Evolutionary conservation across 2,329 filamentous ascomycete genomes (phyloP), one percentile per base, ranked within the genome.

Genomic region (Pyrenophora teres): DNA sequence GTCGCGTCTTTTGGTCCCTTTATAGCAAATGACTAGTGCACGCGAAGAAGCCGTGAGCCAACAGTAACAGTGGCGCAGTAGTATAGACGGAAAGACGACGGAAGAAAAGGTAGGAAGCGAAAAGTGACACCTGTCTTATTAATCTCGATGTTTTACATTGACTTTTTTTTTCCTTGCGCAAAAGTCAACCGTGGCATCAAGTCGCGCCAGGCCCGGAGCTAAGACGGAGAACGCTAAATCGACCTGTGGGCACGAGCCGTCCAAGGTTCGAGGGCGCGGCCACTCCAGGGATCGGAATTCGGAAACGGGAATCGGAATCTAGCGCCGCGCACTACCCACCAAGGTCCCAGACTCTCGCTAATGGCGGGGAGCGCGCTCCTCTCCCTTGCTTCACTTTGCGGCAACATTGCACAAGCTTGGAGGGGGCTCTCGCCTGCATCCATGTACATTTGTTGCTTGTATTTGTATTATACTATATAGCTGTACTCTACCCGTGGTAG

Each of bases 101-200:
- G 15, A 36, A 16, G 16, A 37, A 18, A 37, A 8, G 19, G 12
- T 9, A 37, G 8, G 37, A 44, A 25, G 30, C 38, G 35, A 23
- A 41, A 52, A 35, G 50, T 50, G 39, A 46, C 53, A 54, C 18
- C 46, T 50, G 30, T 41, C 43, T n/a, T 38, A 30, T 30, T 12
- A 30, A 30, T 30, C 27, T 30, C 27, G 10, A 30, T 1, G 9
- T 30, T 30, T 30, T 30, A 27, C 25, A 8, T 27, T 7, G 27
- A 25, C 23, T 32, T 35, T 38, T 54, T 50, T 46, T 40, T 39
- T 50, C 38, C 15, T 15, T 21, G 19, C 38, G 35, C 46, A 40
- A 52, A 32, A 38, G 50, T 63, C 54, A 65, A 70, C 61, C 58
- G 67, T 70, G 67, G 63, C 67, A 65, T 70, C 65, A 68, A 65